Base-by-base conservation (phyloP, 352 stramenopile species). In the Halophytophthora batemanensis region DNA sequence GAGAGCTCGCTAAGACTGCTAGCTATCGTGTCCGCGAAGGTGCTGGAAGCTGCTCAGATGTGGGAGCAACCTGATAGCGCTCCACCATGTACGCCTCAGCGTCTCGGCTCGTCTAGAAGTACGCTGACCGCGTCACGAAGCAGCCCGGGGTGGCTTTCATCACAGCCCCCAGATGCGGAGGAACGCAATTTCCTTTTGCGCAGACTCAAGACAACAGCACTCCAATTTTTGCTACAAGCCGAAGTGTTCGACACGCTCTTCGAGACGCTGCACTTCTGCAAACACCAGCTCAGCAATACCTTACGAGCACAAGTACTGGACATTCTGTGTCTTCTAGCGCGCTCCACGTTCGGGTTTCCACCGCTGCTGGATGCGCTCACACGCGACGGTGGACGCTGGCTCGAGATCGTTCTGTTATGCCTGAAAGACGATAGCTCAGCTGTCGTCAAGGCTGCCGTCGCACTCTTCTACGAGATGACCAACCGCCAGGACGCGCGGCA, bases 381-480 rank as follows among this genome's bases (percentile, higher is more conserved):
- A 8, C 61, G 69, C 28, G 66, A 71, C 50, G 79, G 73, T 17
- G 79, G 82, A 0, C 71, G 74, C 18, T 58, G 59, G 34, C 56
- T 90, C 18, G 71, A 85, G 36, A 48, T 66, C 17, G 52, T 87
- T 29, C 45, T 85, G 1, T 14, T 62, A 1, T 82, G 69, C 49
- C 68, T 93, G 41, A 61, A 61, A 13, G 57, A 74, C 29, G 10
- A 36, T 0, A 64, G 69, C n/a, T 34, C 59, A 2, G 19, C 36
- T 1, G 64, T 86, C 28, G 73, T 65, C 18, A 43, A 55, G 15
- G 61, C 71, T 6, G 69, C 75, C 6, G 53, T 87, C 11, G 66
- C 69, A 6, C 47, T 90, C 15, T 86, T 85, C 53, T 73, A 80
- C 42, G 75, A 85, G 29, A 63, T 90, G 15, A 88, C 69, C 2